These are phyloP conservation scores for Backusella australiensis DNA, from an alignment of 192 early-diverging fungal species.

Conservation along the genomic window DNA sequence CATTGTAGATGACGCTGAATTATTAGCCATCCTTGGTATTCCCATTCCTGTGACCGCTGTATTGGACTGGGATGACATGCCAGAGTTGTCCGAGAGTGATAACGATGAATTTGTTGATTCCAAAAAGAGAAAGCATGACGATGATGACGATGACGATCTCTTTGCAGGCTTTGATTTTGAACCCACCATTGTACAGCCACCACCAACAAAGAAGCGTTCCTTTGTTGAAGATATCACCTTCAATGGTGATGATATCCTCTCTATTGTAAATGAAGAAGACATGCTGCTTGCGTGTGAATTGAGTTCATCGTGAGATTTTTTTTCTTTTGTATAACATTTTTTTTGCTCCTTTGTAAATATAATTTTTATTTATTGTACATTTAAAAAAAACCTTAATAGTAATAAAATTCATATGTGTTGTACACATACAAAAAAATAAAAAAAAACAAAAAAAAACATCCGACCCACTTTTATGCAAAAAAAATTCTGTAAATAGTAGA, in stretches of 20 bases:
- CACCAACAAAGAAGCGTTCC: neutral
- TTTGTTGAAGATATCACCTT: neutral
- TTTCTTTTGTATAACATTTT: neutral
- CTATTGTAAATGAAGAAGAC: conserved; percentile 18
- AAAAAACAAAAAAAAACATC: neutral
- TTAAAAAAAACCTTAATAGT: neutral
- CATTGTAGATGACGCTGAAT: conserved; percentile 20
- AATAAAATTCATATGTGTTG: conserved; percentile 3
- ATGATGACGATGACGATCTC: conserved; percentile 20
- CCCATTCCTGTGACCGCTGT: neutral
- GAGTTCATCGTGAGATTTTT: conserved; percentile 8
- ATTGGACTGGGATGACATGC: conserved; percentile 26
- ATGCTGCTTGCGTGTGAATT: conserved; percentile 21
- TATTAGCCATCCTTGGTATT: conserved; percentile 25
- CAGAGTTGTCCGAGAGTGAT: conserved; percentile 21
- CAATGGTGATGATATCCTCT: conserved; percentile 7
- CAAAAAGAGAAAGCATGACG: conserved; percentile 6
- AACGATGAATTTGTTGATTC: conserved; percentile 11
- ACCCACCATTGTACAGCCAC: conserved; percentile 3
- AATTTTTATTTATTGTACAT: conserved; percentile 1
- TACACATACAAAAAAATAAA: neutral
- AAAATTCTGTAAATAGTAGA: neutral
- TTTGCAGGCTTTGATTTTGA: conserved; percentile 25
- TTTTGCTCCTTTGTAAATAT: neutral
- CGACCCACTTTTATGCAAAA: neutral